phyloP scores from a whole-genome alignment of 2,329 filamentous ascomycete genomes.

The Cladophialophora carrionii region DNA sequence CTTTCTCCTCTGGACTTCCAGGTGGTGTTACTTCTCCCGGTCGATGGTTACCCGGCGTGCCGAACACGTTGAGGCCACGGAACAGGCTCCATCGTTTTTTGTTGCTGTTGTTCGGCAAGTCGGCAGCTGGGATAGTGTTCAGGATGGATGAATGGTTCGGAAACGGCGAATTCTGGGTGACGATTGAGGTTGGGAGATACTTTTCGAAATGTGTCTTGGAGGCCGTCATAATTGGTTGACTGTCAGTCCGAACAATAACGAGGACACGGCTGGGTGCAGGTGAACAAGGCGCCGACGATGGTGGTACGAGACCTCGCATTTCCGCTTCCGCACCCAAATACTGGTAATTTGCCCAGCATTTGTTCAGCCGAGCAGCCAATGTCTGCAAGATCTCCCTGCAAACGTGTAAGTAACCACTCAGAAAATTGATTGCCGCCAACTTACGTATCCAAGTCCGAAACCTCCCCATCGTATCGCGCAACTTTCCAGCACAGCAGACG shows the following conservation, averaged over 20 bases:
- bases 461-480: slow-evolving; percentile 71
- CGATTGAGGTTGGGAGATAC: slow-evolving; percentile 50
- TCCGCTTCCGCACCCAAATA: slow-evolving; percentile 72
- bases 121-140: slow-evolving; percentile 40
- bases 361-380: slow-evolving; percentile 69
- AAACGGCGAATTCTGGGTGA: slow-evolving; percentile 43
- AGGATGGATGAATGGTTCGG: slow-evolving; percentile 45
- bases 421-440: slow-evolving; percentile 43
- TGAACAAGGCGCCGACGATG: slow-evolving; percentile 78
- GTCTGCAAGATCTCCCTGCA: slow-evolving; percentile 69
- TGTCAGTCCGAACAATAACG: slow-evolving; percentile 84
- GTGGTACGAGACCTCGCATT: slow-evolving; percentile 57
- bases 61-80: slow-evolving; percentile 52
- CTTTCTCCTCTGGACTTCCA: slow-evolving; percentile 43
- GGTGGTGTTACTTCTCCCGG: slow-evolving; percentile 49
- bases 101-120: slow-evolving; percentile 34
- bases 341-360: slow-evolving; percentile 77
- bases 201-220: slow-evolving; percentile 68
- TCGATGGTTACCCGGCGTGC: slow-evolving; percentile 50
- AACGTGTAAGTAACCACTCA: slow-evolving; percentile 16
- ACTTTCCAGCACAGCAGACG: slow-evolving; percentile 87
- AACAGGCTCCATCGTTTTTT: slow-evolving; percentile 58
- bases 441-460: slow-evolving; percentile 68
- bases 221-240: slow-evolving; percentile 55
- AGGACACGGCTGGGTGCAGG: slow-evolving; percentile 84